Percentiles rank a stretch among this genome's conserved stretches.
These are phyloP conservation scores for Pichia sp. DNA, from an alignment of 1,139 yeast species.

Conservation along the genomic window DNA sequence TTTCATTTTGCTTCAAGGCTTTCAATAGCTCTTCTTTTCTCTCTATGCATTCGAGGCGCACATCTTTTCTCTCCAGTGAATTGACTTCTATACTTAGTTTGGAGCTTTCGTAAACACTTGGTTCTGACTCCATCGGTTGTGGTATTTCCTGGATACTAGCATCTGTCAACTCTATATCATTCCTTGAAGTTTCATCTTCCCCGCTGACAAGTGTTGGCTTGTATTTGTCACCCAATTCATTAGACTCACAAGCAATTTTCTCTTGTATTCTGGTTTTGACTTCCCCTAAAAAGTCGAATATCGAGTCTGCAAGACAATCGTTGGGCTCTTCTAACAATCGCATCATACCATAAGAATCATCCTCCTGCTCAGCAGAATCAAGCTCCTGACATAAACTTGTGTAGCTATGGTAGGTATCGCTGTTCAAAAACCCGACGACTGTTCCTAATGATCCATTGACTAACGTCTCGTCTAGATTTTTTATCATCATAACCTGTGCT, in stretches of 20 bases:
- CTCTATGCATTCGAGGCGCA: conserved; percentile 32
- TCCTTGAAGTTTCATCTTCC: background rate
- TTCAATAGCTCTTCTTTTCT: conserved; percentile 34
- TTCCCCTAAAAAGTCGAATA: conserved; percentile 16
- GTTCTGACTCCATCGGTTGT: background rate
- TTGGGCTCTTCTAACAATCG: background rate
- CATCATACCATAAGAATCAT: background rate
- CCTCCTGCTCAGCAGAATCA: conserved; percentile 1
- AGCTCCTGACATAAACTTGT: conserved; percentile 24
- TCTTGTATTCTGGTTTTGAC: background rate
- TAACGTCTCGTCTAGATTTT: conserved; percentile 78
- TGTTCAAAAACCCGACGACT: conserved; percentile 69
- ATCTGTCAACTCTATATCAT: background rate
- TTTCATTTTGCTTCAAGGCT: conserved; percentile 33
- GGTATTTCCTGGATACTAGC: background rate
- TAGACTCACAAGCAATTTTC: background rate
- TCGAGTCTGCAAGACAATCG: conserved; percentile 8
- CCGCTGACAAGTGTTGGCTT: background rate
- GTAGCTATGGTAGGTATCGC: conserved; percentile 46
- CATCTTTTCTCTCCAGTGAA: background rate
- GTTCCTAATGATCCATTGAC: conserved; percentile 93
- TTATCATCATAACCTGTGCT: conserved; percentile 95
- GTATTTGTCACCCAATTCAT: conserved; percentile 15
- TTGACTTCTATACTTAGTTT: conserved; percentile 7
- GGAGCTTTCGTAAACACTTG: background rate